Evolutionary conservation across 2,329 filamentous ascomycete genomes (phyloP).

Genomic region (Harringtonia aguacate): DNA sequence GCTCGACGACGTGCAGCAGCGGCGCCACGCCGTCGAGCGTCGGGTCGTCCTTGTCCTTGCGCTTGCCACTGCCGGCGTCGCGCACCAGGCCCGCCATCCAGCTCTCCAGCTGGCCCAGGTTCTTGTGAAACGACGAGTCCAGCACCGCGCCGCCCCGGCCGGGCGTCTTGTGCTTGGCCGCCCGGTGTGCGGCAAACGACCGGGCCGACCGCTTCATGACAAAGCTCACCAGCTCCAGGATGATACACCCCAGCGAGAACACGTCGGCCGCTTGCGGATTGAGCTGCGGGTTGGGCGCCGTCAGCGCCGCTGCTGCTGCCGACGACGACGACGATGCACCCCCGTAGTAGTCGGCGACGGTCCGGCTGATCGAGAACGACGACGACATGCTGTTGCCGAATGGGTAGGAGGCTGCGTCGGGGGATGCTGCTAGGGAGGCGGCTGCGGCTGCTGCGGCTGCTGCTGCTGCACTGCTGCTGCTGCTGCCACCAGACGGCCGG

Average conservation of each 20-base stretch:
- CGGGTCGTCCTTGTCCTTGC: slow-evolving; percentile 22
- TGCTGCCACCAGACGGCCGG: slow-evolving; percentile 20
- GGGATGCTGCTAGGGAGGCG: slow-evolving; percentile 19
- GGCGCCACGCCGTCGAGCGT: slow-evolving; percentile 40
- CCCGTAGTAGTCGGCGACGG: slow-evolving; percentile 9
- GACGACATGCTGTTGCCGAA: slow-evolving; percentile 14
- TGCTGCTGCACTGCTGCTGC: slow-evolving; percentile 18
- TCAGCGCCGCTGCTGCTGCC: slow-evolving; percentile 14
- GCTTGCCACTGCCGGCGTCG: slow-evolving; percentile 32
- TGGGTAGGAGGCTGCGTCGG: slow-evolving; percentile 16
- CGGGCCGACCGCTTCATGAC: slow-evolving; percentile 56
- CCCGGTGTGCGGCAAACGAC: slow-evolving; percentile 56
- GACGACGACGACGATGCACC: not conserved
- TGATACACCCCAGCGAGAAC: slow-evolving; percentile 63
- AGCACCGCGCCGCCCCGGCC: slow-evolving; percentile 49
- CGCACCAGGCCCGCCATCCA: slow-evolving; percentile 56
- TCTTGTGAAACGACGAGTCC: slow-evolving; percentile 64
- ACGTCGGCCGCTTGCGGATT: slow-evolving; percentile 54
- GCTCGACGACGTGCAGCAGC: slow-evolving; percentile 38
- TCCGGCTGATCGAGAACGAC: slow-evolving; percentile 25
- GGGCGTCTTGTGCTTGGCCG: slow-evolving; percentile 50
- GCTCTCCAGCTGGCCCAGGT: slow-evolving; percentile 54
- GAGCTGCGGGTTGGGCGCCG: slow-evolving; percentile 29
- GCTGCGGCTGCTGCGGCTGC: slow-evolving; percentile 13
- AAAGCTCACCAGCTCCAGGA: slow-evolving; percentile 60